A percentile compares a stretch with the other conserved stretches of the same genome.
These are phyloP conservation scores for Lasiodiplodia hormozganensis DNA, from an alignment of 2,329 filamentous ascomycete species.

Conservation along the genomic window DNA sequence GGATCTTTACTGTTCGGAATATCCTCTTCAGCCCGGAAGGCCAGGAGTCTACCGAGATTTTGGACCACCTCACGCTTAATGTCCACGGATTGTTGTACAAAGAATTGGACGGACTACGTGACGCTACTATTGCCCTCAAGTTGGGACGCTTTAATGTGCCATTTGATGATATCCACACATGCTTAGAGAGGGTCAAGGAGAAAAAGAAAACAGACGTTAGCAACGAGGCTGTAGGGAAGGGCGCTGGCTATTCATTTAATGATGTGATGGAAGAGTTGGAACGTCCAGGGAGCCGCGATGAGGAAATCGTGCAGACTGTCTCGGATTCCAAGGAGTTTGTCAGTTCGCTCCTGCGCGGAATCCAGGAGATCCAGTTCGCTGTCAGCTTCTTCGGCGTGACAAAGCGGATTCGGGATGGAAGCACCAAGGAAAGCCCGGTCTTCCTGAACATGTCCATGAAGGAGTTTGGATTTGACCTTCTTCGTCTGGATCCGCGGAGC, in stretches of 20 bases:
- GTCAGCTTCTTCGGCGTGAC: constrained; percentile 89
- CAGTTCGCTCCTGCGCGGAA: constrained; percentile 85
- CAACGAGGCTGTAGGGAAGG: constrained; percentile 38
- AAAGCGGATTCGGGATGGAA: constrained; percentile 75
- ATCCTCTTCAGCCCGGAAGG: constrained; percentile 88
- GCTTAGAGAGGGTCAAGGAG: constrained; percentile 62
- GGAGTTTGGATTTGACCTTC: constrained; percentile 90
- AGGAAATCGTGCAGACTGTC: constrained; percentile 79
- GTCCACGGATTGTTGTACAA: constrained; percentile 90
- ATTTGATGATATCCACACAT: constrained; percentile 80
- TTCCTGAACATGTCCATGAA: constrained; percentile 92
- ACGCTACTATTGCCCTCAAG: constrained; percentile 89
- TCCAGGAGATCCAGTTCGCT: constrained; percentile 96
- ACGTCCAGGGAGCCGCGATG: constrained; percentile 68
- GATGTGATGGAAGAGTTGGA: constrained; percentile 79
- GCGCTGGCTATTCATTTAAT: constrained; percentile 68
- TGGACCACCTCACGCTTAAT: constrained; percentile 88
- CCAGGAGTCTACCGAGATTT: constrained; percentile 80
- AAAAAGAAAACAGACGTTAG: constrained; percentile 44
- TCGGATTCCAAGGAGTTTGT: constrained; percentile 93
- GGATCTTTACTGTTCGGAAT: constrained; percentile 86
- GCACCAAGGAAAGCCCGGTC: constrained; percentile 69
- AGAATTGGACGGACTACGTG: constrained; percentile 82
- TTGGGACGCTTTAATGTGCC: constrained; percentile 89
- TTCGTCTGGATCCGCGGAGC: constrained; percentile 89